Evolutionary conservation across 257 asterid genomes (phyloP), one percentile per base, ranked within the genome.

Genomic region (Solanum paucissectum): DNA sequence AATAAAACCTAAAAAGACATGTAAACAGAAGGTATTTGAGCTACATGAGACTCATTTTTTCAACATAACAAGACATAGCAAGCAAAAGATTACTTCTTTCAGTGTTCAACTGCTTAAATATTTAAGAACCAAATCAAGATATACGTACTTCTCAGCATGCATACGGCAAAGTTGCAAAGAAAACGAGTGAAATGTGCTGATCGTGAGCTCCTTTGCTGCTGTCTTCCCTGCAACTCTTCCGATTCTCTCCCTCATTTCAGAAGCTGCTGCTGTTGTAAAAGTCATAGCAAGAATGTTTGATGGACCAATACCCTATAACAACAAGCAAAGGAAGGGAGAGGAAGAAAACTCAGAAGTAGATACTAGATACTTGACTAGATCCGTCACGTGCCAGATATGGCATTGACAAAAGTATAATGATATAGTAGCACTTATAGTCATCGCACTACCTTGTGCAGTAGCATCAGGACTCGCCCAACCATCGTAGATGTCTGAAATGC

Each of bases 171-270:
- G 98, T 90, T 95, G 98, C 94, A 97, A 92, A 72, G 98, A 95
- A 88, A 95, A 97, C 29, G 99, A 97, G 91, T 97, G 99, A 91
- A 97, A 97, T 69, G 99, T 97, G 96, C 98, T 95, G 90, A 95
- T 92, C 49, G 93, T 93, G 86, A 97, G 97, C 91, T 94, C 98
- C 91, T 97, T 97, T 81, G 98, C 96, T 90, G 94, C 94, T 88
- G 95, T 88, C 90, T 95, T 95, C 89, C 99, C 98, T 86, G 98
- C 95, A 88, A 95, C 95, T 91, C 90, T 87, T 87, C 98, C 98
- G 85, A 97, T 94, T 89, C 98, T 94, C 90, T 95, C 98, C 69
- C 98, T 96, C 98, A 97, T 95, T 95, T 97, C 99, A 86, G 98
- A 94, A 86, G 98, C 98, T 55, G 98, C 98, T 85, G 98, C 98